Base-by-base conservation (phyloP, 2,329 filamentous ascomycete genomes). In the Paecilomyces sp. region DNA sequence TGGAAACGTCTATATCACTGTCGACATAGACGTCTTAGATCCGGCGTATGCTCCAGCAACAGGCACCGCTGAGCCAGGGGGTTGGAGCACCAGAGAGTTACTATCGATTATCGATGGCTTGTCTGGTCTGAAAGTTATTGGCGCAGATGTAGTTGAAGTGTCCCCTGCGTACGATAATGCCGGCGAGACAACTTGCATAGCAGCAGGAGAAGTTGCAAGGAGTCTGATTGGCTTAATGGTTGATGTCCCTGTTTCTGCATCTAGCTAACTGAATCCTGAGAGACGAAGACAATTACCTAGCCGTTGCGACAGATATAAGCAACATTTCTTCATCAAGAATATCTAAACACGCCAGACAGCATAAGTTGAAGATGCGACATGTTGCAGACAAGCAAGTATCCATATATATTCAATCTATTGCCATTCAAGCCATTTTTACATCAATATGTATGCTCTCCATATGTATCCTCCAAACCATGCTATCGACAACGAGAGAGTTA, bases 1-100 rank as follows among this genome's bases (percentile, higher is more conserved):
- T 13, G 78, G 79, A 0, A 81, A 77, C 53, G 83, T 86, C 12
- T 83, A 82, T 63, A 80, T 83, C 55, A 77, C 71, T 31, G 78
- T 82, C 3, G 80, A 82, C 61, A 82, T 82, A 52, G 80, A 82
- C 65, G 79, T 82, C 1, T 67, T 82, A 7, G 80, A 82, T 64
- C 80, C 80, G 7, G 50, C 22, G 30, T 58, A 50, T 55, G 57
- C 36, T 3, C 47, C 58, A 24, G n/a, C 22, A 18, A 72, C 70
- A 13, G 70, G 69, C 2, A 71, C 69, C 0, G 68, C 70, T 53
- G 70, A 71, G 36, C 64, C 70, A 7, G 70, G 70, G 15, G 70
- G 70, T 28, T 72, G 69, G 69, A 69, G 69, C 4, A 71, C 69
- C 22, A 66, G 70, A 66, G 70, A 72, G 65, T 57, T 72, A 2